These are phyloP conservation scores for Saccharomycopsis malanga DNA, from an alignment of 805 yeast genomes.

Conservation along the genomic window DNA sequence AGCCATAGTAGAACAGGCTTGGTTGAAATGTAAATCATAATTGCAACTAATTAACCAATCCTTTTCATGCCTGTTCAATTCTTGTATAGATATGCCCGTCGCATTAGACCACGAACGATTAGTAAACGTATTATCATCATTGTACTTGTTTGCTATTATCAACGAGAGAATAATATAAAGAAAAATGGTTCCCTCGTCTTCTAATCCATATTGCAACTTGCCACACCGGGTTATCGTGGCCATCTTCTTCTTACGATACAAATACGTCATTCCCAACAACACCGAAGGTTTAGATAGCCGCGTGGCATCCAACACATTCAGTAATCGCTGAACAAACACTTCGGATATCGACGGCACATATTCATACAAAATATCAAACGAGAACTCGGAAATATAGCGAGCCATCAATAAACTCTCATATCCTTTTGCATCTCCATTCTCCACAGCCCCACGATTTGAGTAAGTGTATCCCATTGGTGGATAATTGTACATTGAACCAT, in stretches of 20 bases:
- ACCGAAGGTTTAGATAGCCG: conserved; percentile 81
- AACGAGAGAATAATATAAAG: conserved; percentile 59
- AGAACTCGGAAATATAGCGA: conserved; percentile 67
- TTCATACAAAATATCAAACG: conserved; percentile 60
- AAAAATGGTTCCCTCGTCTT: conserved; percentile 38
- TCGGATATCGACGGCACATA: conserved; percentile 29
- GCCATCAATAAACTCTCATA: conserved; percentile 45
- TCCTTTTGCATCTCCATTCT: conserved; percentile 33
- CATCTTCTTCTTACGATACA: conserved; percentile 52
- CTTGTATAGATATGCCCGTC: conserved; percentile 62
- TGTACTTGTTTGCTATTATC: conserved; percentile 84
- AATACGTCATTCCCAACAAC: conserved; percentile 69
- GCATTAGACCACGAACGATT: conserved; percentile 95
- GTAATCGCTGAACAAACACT: conserved; percentile 23
- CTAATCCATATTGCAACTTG: conserved; percentile 30
- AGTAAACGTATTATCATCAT: conserved; percentile 94
- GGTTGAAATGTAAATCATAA: conserved; percentile 20
- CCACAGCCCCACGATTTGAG: no score
- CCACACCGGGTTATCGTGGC: conserved; percentile 27
- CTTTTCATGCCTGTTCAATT: conserved; percentile 62
- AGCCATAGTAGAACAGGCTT: neutral
- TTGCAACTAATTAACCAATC: conserved; percentile 45
- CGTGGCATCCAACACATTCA: conserved; percentile 67
- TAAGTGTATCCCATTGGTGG: no score
- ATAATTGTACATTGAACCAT: no score